Evolutionary conservation across 2,329 filamentous ascomycete genomes (phyloP), one percentile per base, ranked within the genome.

Genomic region (Neopestalotiopsis clavispora): DNA sequence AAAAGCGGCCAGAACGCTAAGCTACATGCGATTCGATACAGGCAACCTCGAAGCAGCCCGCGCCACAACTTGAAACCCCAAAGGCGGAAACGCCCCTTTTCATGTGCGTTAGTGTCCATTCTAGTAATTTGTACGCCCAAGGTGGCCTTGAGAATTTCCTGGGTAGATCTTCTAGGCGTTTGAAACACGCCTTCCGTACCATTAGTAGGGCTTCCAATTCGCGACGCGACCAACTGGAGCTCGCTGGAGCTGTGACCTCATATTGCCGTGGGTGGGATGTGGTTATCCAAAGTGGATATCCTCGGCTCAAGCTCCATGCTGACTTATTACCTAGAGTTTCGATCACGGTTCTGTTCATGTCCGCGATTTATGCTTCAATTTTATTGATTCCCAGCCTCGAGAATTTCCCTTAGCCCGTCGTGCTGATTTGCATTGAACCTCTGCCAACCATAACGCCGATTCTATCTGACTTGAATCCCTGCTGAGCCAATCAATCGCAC

Each of bases 211-310:
- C 23, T 30, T 34, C 30, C 17, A 56, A n/a, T 56, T 30, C 30
- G 57, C 30, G 30, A 7, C 23, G 57, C 57, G 23, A 34, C 23
- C 12, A 28, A 23, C 57, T 59, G 57, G 57, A 34, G 57, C 23
- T 32, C 45, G 28, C 20, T 40, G 60, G 67, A 66, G 61, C 67
- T 68, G 61, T 68, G 67, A 68, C 67, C 62, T 68, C 67, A 68
- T 38, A 38, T 68, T 34, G 67, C 52, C 40, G 45, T 49, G 52
- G 57, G 62, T 49, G 52, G 57, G 62, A 40, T 61, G 28, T 49
- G 52, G 40, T 64, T 60, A 30, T 30, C 52, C 32, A 7, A 32
- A 52, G n/a, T 23, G 65, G 65, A 56, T 66, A 69, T 66, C 67
- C 67, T 69, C 67, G 67, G 67, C 67, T 66, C 56, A 61, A 67